Evolutionary conservation across 352 stramenopile species (phyloP).

Genomic region (Phytopythium aichiense): DNA sequence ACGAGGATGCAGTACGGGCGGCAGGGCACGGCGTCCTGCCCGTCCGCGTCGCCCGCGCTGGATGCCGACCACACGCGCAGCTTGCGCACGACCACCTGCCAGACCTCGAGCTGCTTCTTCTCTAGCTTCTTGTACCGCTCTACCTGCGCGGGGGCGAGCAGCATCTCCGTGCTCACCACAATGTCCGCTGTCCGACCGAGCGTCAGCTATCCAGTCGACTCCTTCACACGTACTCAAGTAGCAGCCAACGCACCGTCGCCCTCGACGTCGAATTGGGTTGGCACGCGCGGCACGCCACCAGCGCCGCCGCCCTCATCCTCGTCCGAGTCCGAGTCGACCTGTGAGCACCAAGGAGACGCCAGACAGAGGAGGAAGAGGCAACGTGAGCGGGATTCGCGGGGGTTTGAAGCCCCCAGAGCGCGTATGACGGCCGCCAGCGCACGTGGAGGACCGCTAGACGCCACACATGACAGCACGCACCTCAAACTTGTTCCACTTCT

Average conservation of each 20-base stretch:
- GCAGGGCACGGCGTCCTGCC: conserved; percentile 59
- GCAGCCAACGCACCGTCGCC: conserved; percentile 54
- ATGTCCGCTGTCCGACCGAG: conserved; percentile 49
- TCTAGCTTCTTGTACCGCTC: conserved; percentile 71
- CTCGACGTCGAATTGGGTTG: conserved; percentile 78
- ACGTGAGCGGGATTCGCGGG: background rate
- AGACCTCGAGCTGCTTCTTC: conserved; percentile 80
- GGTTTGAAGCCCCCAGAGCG: background rate
- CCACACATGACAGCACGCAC: conserved; percentile 17
- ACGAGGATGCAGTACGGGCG: conserved; percentile 84
- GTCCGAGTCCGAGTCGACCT: conserved; percentile 68
- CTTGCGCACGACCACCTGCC: conserved; percentile 84
- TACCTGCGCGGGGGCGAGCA: conserved; percentile 51
- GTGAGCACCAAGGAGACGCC: background rate
- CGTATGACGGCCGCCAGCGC: background rate
- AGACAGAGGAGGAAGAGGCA: background rate
- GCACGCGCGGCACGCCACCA: conserved; percentile 49
- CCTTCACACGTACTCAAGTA: background rate
- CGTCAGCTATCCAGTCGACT: background rate
- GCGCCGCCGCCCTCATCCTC: conserved; percentile 18
- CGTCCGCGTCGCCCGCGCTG: conserved; percentile 48
- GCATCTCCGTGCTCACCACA: conserved; percentile 69
- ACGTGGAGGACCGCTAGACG: background rate
- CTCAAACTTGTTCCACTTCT: conserved; percentile 87
- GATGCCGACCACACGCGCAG: conserved; percentile 86